A percentile compares a stretch with the other conserved stretches of the same genome.
These are phyloP conservation scores for Salinomyces thailandicus DNA, from an alignment of 2,329 filamentous ascomycete genomes.

Conservation along the genomic window DNA sequence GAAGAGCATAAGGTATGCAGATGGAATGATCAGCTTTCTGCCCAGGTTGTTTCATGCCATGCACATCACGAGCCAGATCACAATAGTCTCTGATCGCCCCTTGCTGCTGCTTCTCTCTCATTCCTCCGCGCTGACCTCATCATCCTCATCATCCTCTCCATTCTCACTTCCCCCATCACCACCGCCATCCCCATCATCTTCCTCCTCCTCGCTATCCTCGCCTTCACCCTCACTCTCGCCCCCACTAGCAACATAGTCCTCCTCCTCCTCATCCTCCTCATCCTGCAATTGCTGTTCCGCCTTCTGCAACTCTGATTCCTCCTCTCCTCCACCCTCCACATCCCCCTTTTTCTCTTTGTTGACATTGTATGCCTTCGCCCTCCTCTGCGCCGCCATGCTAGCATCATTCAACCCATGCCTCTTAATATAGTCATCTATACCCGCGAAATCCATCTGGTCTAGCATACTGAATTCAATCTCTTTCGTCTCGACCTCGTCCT, in stretches of 20 bases:
- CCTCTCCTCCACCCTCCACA: constrained; percentile 11
- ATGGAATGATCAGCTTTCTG: no score
- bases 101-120: no score
- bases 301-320: constrained; percentile 20
- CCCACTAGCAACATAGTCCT: constrained; percentile 25
- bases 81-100: no score
- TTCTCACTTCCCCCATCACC: constrained; percentile 13
- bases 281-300: constrained; percentile 25
- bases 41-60: no score
- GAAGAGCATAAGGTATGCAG: no score
- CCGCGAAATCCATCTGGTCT: constrained; percentile 52
- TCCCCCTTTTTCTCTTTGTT: constrained; percentile 29
- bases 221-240: constrained; percentile 26
- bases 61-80: no score
- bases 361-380: constrained; percentile 50
- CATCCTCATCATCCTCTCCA: constrained; percentile 10
- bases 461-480: constrained; percentile 57
- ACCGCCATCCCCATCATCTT: constrained; percentile 17
- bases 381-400: constrained; percentile 49
- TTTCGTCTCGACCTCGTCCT: constrained; percentile 37
- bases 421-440: constrained; percentile 53
- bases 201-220: constrained; percentile 22
- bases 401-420: constrained; percentile 52
- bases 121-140: constrained; percentile 1
- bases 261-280: constrained; percentile 25